Evolutionary conservation across 352 stramenopile genomes (phyloP), one percentile per base, ranked within the genome.

Genomic region (Phytopythium sindhum): DNA sequence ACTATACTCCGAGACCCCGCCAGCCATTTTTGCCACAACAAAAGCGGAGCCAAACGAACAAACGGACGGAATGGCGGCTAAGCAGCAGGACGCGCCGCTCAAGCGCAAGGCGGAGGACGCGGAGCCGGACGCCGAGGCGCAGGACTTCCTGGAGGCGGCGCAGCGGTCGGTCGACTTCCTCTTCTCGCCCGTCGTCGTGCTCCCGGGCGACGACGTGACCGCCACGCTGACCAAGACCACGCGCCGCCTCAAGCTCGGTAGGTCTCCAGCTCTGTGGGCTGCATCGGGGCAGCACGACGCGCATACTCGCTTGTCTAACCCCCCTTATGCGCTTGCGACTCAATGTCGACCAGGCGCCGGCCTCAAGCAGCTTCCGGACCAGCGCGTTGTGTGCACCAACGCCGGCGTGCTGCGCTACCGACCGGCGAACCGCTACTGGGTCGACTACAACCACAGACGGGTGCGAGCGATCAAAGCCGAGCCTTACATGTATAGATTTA

Each of bases 361-460:
- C 12, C 61, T 93, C 29, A 80, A 77, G 64, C 81, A 92, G 56
- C 61, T 86, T 2, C 45, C 69, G 3, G 69, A 85, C 54, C 74
- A 88, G 41, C 72, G 75, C 23, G 82, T 97, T 19, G 69, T 94
- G 33, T 82, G 77, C 65, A 96, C 86, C 17, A 92, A 94, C 59
- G 81, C 87, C 24, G 90, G 90, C 19, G 74, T 97, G 28, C 73
- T 97, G 45, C 75, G 88, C 60, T 96, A 96, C 66, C 81, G 84
- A 14, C 86, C 85, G 48, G 77, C 90, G 39, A 96, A 97, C 64
- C 81, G 88, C 48, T 96, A 96, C 70, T 96, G 90, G 89, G 64
- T 97, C 51, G 88, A 97, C n/a, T 91, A 80, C 65, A 86, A 93
- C 66, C 75, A 92, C 74, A 93, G 93, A 57, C 74, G 88, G 41